Conservation (phyloP, 176 grass and related monocot genomes). For the Ensete ventricosum region DNA sequence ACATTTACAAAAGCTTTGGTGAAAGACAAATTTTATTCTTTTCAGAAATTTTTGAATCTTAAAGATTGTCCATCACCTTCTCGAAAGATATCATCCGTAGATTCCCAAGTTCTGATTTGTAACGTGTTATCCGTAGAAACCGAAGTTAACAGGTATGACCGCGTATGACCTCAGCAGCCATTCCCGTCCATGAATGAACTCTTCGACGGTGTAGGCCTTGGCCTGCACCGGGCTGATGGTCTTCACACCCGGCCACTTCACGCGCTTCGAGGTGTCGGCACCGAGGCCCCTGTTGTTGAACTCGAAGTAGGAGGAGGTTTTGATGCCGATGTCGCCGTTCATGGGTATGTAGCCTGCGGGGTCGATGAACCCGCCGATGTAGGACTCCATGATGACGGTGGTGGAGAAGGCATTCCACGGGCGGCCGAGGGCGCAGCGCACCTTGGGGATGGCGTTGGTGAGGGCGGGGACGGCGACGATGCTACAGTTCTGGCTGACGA, state of each 20-base stretch:
- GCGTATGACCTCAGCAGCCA: slow-evolving; percentile 44
- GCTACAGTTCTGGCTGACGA: slow-evolving; percentile 83
- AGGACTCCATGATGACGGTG: slow-evolving; percentile 74
- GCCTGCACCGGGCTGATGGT: slow-evolving; percentile 40
- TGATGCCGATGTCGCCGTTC: slow-evolving; percentile 65
- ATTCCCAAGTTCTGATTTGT: too few relatives aligned
- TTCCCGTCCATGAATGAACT: slow-evolving; percentile 41
- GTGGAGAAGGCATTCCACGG: slow-evolving; percentile 69
- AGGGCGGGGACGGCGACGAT: slow-evolving; percentile 38
- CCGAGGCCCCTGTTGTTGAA: slow-evolving; percentile 61
- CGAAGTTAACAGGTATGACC: slow-evolving; percentile 53
- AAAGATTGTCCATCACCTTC: too few relatives aligned
- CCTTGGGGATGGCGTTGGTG: slow-evolving; percentile 16
- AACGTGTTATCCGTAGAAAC: too few relatives aligned
- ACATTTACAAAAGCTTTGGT: too few relatives aligned
- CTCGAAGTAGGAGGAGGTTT: slow-evolving; percentile 68
- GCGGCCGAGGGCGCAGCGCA: slow-evolving; percentile 53
- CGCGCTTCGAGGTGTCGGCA: slow-evolving; percentile 34
- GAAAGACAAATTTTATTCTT: too few relatives aligned
- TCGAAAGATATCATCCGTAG: too few relatives aligned
- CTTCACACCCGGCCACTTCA: slow-evolving; percentile 56
- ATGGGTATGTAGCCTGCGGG: slow-evolving; percentile 68
- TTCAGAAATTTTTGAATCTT: too few relatives aligned
- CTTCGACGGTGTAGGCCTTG: slow-evolving; percentile 35
- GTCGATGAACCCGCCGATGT: slow-evolving; percentile 52